Evolutionary conservation across 2,329 filamentous ascomycete species (phyloP), one percentile per base, ranked within the genome.

Genomic region (Trichoderma polysporum): DNA sequence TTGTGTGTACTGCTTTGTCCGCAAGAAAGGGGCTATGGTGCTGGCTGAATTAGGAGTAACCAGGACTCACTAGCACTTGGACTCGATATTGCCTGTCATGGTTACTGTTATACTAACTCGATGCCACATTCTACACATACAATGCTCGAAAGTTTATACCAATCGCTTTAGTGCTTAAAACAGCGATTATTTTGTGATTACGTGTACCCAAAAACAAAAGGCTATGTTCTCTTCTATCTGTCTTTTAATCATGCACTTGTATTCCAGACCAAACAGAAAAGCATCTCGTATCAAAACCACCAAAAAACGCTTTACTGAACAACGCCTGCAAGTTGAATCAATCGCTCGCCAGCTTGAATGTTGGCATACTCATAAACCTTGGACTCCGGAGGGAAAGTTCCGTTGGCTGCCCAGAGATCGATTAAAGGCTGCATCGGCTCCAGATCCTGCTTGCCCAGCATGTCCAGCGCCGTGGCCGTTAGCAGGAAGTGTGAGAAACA

Each of bases 371-470:
- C 85, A 73, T 89, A 89, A 2, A 87, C 88, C 79, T 88, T 89
- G 49, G 86, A 89, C 69, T 91, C 91, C 13, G 88, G 87, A 2
- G 93, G 93, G 73, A 98, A 91, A 29, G 94, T 91, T 68, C 94
- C 93, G 75, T 94, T 94, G 69, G 90, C 90, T 29, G 93, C 89
- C 90, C 94, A 97, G 56, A 97, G 85, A 74, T 97, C 93, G 72
- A 98, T 92, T 72, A 98, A 81, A 29, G 92, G 93, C 82, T 96
- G 92, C 93, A 98, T 97, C 25, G 94, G 94, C 83, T 97, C 94
- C 73, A 96, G 86, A 79, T 97, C 94, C 74, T 93, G 91, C 68
- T 93, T 92, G 72, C 91, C 91, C 69, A 98, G 86, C 81, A 98
- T 90, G 73, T 91, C 90, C 71, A 93, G 87, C 56, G 91, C 91